Conservation (phyloP, 2,329 filamentous ascomycete genomes). For the Colletotrichum noveboracense region DNA sequence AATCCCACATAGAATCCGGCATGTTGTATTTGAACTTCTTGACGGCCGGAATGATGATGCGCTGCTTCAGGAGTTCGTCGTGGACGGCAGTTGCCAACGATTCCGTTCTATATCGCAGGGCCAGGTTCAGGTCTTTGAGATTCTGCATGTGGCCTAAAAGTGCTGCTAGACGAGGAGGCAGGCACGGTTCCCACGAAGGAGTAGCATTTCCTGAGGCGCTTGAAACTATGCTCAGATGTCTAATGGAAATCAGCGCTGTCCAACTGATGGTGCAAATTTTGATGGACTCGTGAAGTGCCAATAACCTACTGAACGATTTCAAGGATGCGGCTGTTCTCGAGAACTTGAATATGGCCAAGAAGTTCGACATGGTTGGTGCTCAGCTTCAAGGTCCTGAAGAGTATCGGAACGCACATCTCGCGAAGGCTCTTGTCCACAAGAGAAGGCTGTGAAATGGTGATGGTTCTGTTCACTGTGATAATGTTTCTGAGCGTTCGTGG, state of each 20-base stretch:
- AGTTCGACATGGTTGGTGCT: not conserved
- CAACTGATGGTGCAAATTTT: rapidly evolving
- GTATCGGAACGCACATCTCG: not conserved
- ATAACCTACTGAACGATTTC: not conserved
- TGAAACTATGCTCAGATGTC: not conserved
- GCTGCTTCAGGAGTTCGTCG: rapidly evolving
- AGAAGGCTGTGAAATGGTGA: not conserved
- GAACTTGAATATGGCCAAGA: not conserved
- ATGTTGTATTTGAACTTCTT: not conserved
- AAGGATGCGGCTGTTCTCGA: not conserved
- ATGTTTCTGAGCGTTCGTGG: rapidly evolving
- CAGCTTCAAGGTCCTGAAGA: not conserved
- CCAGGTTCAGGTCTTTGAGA: not conserved
- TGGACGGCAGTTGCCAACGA: rapidly evolving
- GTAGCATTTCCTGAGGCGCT: rapidly evolving
- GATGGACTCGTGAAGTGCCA: rapidly evolving
- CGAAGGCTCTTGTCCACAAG: not conserved
- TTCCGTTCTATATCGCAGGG: rapidly evolving
- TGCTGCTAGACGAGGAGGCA: not conserved
- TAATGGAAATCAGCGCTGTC: rapidly evolving
- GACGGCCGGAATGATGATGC: rapidly evolving
- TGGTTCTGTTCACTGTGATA: not conserved
- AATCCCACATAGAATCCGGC: too few relatives aligned
- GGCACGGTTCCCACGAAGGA: not conserved
- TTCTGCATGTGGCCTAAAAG: not conserved